Evolutionary conservation across 2,329 filamentous ascomycete genomes (phyloP).

Genomic region (Hymenoscyphus infarciens): DNA sequence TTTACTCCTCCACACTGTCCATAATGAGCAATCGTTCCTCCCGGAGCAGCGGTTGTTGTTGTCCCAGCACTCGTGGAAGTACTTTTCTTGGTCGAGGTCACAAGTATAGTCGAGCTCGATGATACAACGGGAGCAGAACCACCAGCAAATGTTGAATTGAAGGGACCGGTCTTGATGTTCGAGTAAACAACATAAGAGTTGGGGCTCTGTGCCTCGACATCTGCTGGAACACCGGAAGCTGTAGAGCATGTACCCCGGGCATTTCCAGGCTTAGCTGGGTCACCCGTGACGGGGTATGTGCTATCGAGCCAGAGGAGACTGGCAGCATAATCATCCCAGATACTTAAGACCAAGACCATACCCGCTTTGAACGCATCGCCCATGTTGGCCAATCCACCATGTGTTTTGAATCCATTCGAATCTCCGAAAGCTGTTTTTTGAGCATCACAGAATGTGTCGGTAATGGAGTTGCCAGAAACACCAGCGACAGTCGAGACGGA

Average conservation of each 20-base stretch:
- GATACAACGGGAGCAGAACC: background rate
- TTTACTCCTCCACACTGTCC: conserved; percentile 3
- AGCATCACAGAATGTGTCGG: conserved; percentile 50
- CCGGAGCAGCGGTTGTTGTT: background rate
- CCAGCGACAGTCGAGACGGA: conserved; percentile 43
- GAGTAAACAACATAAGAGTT: conserved; percentile 41
- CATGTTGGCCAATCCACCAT: conserved; percentile 55
- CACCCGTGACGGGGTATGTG: conserved; percentile 50
- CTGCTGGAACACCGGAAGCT: conserved; percentile 47
- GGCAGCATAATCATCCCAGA: conserved; percentile 54
- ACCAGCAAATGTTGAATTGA: conserved; percentile 30
- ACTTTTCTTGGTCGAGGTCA: background rate
- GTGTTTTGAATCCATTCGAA: conserved; percentile 46
- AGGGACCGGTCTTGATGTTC: conserved; percentile 32
- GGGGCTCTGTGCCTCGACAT: conserved; percentile 45
- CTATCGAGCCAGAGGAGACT: conserved; percentile 73
- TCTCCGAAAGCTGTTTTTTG: conserved; percentile 54
- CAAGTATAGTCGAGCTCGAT: no score
- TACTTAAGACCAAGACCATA: conserved; percentile 56
- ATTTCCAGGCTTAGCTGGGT: conserved; percentile 43
- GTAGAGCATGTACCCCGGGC: conserved; percentile 52
- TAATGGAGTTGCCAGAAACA: conserved; percentile 49
- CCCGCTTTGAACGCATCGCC: conserved; percentile 47
- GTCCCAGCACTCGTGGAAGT: background rate
- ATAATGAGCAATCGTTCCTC: background rate